phyloP scores from a whole-genome alignment of 768 basidiomycete genomes.

The Podaxis sp. region DNA sequence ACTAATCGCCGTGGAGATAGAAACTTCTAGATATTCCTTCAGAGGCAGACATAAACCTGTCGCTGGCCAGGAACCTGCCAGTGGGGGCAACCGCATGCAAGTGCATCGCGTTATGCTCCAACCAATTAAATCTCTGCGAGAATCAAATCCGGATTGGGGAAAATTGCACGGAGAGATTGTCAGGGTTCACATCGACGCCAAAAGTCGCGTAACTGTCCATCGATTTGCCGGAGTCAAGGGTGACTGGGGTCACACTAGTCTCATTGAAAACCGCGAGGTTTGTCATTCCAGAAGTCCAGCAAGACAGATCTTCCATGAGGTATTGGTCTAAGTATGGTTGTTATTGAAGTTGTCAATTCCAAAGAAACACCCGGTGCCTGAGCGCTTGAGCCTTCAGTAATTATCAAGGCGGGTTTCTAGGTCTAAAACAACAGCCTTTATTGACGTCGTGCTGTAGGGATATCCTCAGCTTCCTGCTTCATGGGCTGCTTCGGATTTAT shows the following conservation, averaged over 20 bases:
- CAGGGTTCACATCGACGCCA: background rate
- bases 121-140: background rate
- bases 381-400: background rate
- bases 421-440: background rate
- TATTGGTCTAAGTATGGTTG: background rate
- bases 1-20: slow-evolving; percentile 7
- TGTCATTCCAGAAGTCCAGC: background rate
- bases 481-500: background rate
- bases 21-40: background rate
- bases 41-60: background rate
- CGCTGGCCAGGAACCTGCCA: background rate
- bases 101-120: background rate
- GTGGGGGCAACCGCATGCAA: background rate
- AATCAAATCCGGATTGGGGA: background rate
- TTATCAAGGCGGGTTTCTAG: background rate
- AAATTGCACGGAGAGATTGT: background rate
- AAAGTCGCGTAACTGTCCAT: background rate
- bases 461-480: too few relatives aligned
- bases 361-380: background rate
- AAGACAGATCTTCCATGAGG: background rate
- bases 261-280: background rate
- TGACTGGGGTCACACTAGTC: background rate
- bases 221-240: background rate
- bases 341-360: background rate
- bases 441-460: background rate